Percentiles rank a stretch among this genome's conserved stretches.
phyloP scores from a whole-genome alignment of 2,329 filamentous ascomycete genomes.

The Claviceps sp. region DNA sequence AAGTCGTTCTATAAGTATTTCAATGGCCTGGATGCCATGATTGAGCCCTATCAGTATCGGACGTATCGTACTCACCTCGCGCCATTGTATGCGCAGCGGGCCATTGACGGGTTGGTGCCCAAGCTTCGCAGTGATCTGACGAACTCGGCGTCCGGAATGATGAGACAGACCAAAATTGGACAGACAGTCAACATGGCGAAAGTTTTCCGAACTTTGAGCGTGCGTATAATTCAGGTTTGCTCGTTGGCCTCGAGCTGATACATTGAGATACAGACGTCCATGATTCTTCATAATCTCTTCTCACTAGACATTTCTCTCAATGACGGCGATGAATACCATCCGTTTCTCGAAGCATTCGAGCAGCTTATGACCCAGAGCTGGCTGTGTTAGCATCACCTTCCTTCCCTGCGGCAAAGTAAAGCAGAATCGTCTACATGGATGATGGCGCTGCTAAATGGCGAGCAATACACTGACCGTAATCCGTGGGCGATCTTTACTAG shows the following conservation, averaged over 20 bases:
- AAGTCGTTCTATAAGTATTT: background rate
- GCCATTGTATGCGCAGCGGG: background rate
- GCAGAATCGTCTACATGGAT: too few species aligned
- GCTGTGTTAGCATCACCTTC: background rate
- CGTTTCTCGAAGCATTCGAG: slow-evolving; percentile 1
- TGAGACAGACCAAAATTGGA: background rate
- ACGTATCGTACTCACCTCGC: slow-evolving; percentile 1
- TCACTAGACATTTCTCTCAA: background rate
- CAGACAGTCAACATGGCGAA: background rate
- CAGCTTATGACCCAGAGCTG: slow-evolving; percentile 1
- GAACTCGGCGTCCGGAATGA: background rate
- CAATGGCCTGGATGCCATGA: slow-evolving; percentile 1
- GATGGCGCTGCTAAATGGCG: too few species aligned
- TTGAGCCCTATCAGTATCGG: background rate
- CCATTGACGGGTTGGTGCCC: background rate
- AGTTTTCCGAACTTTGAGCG: background rate
- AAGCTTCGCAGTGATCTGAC: background rate
- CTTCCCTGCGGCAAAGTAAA: too few species aligned
- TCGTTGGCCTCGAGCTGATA: too few species aligned
- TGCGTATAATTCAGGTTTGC: background rate
- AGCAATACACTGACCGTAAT: too few species aligned
- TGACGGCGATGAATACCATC: background rate
- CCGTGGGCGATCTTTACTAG: background rate
- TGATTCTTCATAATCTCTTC: slow-evolving; percentile 1
- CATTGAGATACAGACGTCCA: background rate